These are phyloP conservation scores for Wickerhamiella bombiphila DNA, from an alignment of 805 yeast genomes.

Conservation along the genomic window DNA sequence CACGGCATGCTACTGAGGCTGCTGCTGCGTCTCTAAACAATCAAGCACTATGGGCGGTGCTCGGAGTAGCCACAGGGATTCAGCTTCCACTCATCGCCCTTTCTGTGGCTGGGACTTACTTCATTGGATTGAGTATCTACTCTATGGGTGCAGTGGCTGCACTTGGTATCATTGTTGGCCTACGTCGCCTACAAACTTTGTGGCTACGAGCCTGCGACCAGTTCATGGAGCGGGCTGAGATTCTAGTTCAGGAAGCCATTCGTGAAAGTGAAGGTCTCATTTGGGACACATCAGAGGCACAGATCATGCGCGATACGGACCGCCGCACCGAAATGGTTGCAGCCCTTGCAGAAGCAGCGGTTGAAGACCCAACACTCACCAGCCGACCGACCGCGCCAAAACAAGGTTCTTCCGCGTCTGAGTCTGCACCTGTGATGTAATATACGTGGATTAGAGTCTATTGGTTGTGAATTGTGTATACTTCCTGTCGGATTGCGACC, in stretches of 20 bases:
- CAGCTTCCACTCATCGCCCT: constrained; percentile 24
- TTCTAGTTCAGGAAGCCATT: constrained; percentile 18
- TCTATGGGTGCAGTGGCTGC: constrained; percentile 25
- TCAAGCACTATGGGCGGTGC: constrained; percentile 19
- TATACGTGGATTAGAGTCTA: too few relatives aligned
- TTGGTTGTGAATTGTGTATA: too few relatives aligned
- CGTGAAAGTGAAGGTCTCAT: constrained; percentile 19
- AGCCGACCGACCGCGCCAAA: too few relatives aligned
- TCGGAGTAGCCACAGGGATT: constrained; percentile 19
- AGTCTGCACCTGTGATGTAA: too few relatives aligned
- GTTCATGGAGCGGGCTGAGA: constrained; percentile 18
- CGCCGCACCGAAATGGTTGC: not conserved
- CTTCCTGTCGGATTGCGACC: too few relatives aligned
- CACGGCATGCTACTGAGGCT: not conserved
- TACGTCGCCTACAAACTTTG: constrained; percentile 22
- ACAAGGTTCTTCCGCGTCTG: too few relatives aligned
- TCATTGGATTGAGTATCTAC: constrained; percentile 21
- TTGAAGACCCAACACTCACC: too few relatives aligned
- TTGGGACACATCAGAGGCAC: constrained; percentile 21
- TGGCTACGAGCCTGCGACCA: constrained; percentile 20
- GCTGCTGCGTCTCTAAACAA: constrained; percentile 18
- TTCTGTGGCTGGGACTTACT: constrained; percentile 22
- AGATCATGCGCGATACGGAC: constrained; percentile 1
- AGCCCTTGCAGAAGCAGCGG: too few relatives aligned
- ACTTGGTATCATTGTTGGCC: constrained; percentile 25